Evolutionary conservation across 139 green algal species (phyloP).

Genomic region (Chlamydomonas sphaeroides): DNA sequence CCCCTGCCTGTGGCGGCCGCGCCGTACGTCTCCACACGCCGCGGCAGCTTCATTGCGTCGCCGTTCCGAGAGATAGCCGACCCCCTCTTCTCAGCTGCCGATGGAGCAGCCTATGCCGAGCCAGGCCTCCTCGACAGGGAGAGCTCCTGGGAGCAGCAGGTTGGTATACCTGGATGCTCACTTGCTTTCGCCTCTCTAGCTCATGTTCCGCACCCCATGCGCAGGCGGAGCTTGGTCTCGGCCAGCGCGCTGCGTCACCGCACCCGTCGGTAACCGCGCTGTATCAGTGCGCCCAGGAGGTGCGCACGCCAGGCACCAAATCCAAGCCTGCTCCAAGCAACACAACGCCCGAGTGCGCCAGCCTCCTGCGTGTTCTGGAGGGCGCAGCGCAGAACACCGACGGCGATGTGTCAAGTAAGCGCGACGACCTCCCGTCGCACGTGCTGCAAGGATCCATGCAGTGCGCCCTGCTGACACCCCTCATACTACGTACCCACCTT

Average conservation of each 20-base stretch:
- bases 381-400: neutral
- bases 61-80: no score
- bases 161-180: neutral
- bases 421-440: no score
- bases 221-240: neutral
- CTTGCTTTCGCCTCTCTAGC: no score
- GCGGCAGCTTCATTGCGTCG: neutral
- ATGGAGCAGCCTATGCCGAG: neutral
- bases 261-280: constrained; percentile 8
- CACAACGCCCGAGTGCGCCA: neutral
- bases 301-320: neutral
- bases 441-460: no score
- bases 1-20: neutral
- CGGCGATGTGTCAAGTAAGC: neutral
- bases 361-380: neutral
- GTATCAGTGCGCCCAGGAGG: constrained; percentile 17
- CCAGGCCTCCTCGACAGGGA: neutral
- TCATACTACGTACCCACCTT: no score
- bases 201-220: neutral
- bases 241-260: neutral
- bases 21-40: neutral
- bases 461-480: no score
- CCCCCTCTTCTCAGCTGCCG: neutral
- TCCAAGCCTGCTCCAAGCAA: neutral
- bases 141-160: neutral